Percentiles rank a stretch among this genome's conserved stretches.
These are phyloP conservation scores for Capronia epimyces DNA, from an alignment of 2,329 filamentous ascomycete genomes.

Conservation along the genomic window DNA sequence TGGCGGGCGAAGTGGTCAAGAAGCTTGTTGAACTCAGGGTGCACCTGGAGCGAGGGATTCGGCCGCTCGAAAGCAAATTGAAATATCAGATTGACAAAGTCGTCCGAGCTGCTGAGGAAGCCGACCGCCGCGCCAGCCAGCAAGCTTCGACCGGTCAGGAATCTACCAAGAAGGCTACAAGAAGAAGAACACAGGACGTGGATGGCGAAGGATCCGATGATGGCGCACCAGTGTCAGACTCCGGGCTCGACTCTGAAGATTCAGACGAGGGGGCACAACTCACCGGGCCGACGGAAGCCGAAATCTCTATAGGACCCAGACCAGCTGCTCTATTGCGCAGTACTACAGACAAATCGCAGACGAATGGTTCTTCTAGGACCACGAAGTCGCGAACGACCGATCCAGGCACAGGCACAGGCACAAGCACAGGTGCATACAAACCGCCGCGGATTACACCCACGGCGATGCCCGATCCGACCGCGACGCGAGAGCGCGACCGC, in stretches of 20 bases:
- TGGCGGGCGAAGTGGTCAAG: conserved; percentile 65
- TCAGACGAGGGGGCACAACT: conserved; percentile 44
- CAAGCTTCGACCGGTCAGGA: conserved; percentile 32
- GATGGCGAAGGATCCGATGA: conserved; percentile 36
- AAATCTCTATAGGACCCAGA: conserved; percentile 16
- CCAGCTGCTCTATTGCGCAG: conserved; percentile 20
- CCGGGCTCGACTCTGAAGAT: conserved; percentile 7
- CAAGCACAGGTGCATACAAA: conserved; percentile 65
- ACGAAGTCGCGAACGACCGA: conserved; percentile 2
- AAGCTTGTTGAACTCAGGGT: conserved; percentile 89
- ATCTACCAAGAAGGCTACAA: conserved; percentile 31
- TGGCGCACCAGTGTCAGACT: conserved; percentile 37
- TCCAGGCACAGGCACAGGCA: conserved; percentile 2
- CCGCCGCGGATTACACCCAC: conserved; percentile 85
- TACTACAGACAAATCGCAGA: not conserved
- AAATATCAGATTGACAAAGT: conserved; percentile 97
- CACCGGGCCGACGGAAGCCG: conserved; percentile 53
- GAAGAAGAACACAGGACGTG: conserved; percentile 32
- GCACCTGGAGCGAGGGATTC: conserved; percentile 87
- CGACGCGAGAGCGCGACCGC: conserved; percentile 55
- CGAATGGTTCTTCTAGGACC: not conserved
- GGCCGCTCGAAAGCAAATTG: conserved; percentile 80
- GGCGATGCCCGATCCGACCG: conserved; percentile 59
- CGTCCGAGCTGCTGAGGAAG: conserved; percentile 75
- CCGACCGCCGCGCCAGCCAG: conserved; percentile 45